Evolutionary conservation across 495 filamentous ascomycete species (phyloP), one percentile per base, ranked within the genome.

Genomic region (Penicillium waksmanii): DNA sequence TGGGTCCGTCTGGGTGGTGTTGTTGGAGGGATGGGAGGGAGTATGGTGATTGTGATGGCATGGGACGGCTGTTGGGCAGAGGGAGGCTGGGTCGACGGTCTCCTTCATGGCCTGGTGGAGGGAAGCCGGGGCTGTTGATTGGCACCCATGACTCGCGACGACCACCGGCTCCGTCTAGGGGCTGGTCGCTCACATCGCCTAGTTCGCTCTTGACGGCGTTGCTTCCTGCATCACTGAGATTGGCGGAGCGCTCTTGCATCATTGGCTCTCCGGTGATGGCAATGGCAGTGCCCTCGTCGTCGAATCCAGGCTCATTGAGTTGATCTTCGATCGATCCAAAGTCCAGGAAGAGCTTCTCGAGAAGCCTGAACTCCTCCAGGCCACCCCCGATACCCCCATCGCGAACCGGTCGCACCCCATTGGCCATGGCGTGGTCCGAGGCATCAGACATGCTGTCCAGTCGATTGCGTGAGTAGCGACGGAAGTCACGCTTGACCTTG

Each of bases 311-410:
- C 21, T 74, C 76, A 4, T 67, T 65, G n/a, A 73, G 66, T 48
- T 70, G 80, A 59, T 80, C 80, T 10, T 84, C 81, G 25, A 82
- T 75, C 17, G 66, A 76, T 13, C 82, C 84, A 61, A 84, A 85
- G 35, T 87, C 84, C 15, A 82, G 77, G 61, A 87, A 80, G 2
- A 81, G 68, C 73, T 80, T 82, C 58, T 85, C 83, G 4, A 85
- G 72, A 12, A 81, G 73, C 61, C 84, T 88, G 66, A 89, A 92
- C 66, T 93, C 89, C 60, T 91, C 89, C 1, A 91, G 69, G 2
- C 86, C 89, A 47, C 86, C 89, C 12, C 87, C 84, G 49, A 61
- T 53, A 10, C 82, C 86, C 46, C 80, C 80, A 53, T 84, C 82
- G 13, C 80, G 76, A 9, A 82, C 60, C 15, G 70, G 71, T 9